Evolutionary conservation across 139 green algal species (phyloP).

Genomic region (Closterium sp.): DNA sequence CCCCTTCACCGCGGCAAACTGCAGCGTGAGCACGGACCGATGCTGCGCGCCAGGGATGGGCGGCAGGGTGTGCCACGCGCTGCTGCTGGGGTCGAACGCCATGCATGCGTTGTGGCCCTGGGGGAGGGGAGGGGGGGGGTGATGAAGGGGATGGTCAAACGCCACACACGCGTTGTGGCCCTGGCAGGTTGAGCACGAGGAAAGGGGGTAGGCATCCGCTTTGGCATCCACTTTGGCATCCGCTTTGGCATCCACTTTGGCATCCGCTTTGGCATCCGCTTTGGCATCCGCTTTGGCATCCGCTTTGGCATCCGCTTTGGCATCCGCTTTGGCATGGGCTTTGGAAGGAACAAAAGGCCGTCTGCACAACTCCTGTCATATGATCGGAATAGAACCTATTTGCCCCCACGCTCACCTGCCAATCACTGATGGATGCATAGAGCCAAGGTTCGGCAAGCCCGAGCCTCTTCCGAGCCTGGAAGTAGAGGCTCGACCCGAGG

Average conservation of each 20-base stretch:
- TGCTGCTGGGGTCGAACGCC: slow-evolving; percentile 3
- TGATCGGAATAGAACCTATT: background rate
- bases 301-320: too few relatives aligned
- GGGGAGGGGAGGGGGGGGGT: too few relatives aligned
- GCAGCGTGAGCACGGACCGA: slow-evolving; percentile 30
- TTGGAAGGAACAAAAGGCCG: too few relatives aligned
- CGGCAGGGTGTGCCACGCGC: slow-evolving; percentile 14
- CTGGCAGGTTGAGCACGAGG: background rate
- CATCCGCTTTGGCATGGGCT: too few relatives aligned
- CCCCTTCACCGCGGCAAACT: slow-evolving; percentile 26
- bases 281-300: too few relatives aligned
- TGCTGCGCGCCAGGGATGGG: slow-evolving; percentile 30
- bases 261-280: too few relatives aligned
- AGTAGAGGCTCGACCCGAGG: slow-evolving; percentile 7
- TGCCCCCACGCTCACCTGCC: slow-evolving; percentile 11
- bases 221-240: too few relatives aligned
- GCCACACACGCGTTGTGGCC: slow-evolving; percentile 21
- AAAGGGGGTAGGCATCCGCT: background rate
- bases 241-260: too few relatives aligned
- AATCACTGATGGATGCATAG: slow-evolving; percentile 37
- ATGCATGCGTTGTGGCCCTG: slow-evolving; percentile 30
- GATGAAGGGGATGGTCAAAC: background rate
- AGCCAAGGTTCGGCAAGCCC: slow-evolving; percentile 25
- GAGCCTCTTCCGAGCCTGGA: background rate
- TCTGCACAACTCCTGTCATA: too few relatives aligned